Evolutionary conservation across 2,329 filamentous ascomycete species (phyloP), one percentile per base, ranked within the genome.

Genomic region (Calonectria fujianensis): DNA sequence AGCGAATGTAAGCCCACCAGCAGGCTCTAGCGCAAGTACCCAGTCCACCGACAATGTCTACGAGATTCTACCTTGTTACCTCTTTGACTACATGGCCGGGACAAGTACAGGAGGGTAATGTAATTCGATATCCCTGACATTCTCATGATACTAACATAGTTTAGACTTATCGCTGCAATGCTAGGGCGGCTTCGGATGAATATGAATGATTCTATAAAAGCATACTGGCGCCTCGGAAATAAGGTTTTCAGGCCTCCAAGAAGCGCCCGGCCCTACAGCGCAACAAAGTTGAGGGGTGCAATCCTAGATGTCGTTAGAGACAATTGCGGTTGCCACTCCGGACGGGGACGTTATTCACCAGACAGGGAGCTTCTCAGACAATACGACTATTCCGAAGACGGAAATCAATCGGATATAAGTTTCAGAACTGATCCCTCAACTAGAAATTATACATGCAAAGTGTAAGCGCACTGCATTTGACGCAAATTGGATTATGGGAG

Each of bases 91-190:
- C 11, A 65, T 65, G 61, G 18, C 50, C 4, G 61, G 61, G 3
- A 65, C 61, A 10, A 65, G 61, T 37, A 65, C 61, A 11, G 61
- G 61, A 32, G 61, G 61, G 61, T 65, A 20, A 65, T 32, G 39
- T 4, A 24, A 2, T 11, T 31, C 9, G 11, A 27, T 54, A 1
- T 6, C 4, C 24, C 29, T 8, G 2, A n/a, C 11, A 1, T 4
- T 8, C 9, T 32, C 7, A 24, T 0, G 6, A 18, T 32, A 29
- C 20, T 65, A n/a, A 65, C 39, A 18, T 20, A 1, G 4, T 10
- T 9, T 35, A 65, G 61, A 10, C 61, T 65, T 27, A 48, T 65
- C 20, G 37, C 61, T 11, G 61, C 50, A 8, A 65, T 65, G 61
- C 39, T 65, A n/a, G 61, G 61, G 29, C 39, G 61, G 11, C 61